Conservation (phyloP, 1,139 yeast species). For the Suhomyces bribrorum region DNA sequence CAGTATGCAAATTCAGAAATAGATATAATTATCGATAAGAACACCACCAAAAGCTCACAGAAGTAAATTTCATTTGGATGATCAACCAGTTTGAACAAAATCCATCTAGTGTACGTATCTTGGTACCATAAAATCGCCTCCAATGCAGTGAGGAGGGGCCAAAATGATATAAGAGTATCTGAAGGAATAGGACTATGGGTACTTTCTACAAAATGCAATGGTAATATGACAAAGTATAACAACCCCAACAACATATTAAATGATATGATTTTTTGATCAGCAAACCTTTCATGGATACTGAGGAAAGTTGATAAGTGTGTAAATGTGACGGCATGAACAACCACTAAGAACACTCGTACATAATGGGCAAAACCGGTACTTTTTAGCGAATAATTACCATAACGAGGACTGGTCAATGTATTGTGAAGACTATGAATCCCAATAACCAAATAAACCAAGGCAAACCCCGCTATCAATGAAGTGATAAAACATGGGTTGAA, state of each 20-base stretch:
- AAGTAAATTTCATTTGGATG: constrained; percentile 12
- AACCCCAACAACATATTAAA: constrained; percentile 21
- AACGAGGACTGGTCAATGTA: constrained; percentile 14
- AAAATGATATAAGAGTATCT: constrained; percentile 39
- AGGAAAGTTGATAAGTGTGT: constrained; percentile 20
- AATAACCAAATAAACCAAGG: constrained; percentile 17
- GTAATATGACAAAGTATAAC: constrained; percentile 28
- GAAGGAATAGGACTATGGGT: constrained; percentile 33
- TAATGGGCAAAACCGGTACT: constrained; percentile 34
- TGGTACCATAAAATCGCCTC: constrained; percentile 29
- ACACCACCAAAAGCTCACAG: constrained; percentile 21
- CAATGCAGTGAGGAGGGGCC: constrained; percentile 37
- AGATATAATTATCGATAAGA: constrained; percentile 24
- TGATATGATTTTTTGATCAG: constrained; percentile 25
- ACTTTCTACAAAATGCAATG: constrained; percentile 45
- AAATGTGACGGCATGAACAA: constrained; percentile 28
- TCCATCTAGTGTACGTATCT: constrained; percentile 30
- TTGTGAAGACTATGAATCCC: constrained; percentile 31
- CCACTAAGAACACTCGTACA: constrained; percentile 29
- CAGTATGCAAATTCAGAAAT: constrained; percentile 30
- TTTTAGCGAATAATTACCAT: constrained; percentile 26
- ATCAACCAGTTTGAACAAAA: constrained; percentile 21
- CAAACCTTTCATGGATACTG: constrained; percentile 25
- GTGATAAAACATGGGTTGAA: constrained; percentile 59
- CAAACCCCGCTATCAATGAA: constrained; percentile 19